These are phyloP conservation scores for Mortierella polycephala DNA, from an alignment of 371 early-diverging fungal species.

Conservation along the genomic window DNA sequence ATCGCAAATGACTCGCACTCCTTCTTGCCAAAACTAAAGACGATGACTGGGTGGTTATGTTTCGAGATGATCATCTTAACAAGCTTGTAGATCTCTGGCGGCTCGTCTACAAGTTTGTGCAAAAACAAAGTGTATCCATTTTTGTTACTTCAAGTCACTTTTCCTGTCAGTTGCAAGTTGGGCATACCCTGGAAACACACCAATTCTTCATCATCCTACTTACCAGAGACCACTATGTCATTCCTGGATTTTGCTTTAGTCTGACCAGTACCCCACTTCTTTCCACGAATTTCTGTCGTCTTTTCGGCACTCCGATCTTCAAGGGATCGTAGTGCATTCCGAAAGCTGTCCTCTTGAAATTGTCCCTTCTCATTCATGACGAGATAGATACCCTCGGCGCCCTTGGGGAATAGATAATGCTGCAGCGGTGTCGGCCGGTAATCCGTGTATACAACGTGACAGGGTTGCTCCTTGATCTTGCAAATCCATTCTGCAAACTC, in stretches of 20 bases:
- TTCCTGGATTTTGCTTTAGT: too few relatives aligned
- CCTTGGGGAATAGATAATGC: conserved; percentile 93
- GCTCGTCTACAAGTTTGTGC: conserved; percentile 35
- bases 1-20: conserved; percentile 97
- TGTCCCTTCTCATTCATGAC: conserved; percentile 94
- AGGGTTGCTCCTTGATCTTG: conserved; percentile 94
- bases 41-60: conserved; percentile 97
- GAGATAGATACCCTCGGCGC: conserved; percentile 91
- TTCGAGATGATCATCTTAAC: conserved; percentile 92
- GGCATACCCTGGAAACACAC: too few relatives aligned
- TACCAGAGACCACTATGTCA: too few relatives aligned
- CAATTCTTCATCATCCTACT: too few relatives aligned
- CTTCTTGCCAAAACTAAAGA: conserved; percentile 97
- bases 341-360: conserved; percentile 95
- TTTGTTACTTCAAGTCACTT: too few relatives aligned
- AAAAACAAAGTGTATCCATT: not conserved
- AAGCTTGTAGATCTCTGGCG: conserved; percentile 90
- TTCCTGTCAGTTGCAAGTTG: too few relatives aligned
- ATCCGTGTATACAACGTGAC: conserved; percentile 99
- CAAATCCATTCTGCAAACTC: conserved; percentile 99
- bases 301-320: not conserved
- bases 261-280: too few relatives aligned
- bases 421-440: conserved; percentile 99
- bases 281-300: too few relatives aligned
- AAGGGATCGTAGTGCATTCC: conserved; percentile 81